A percentile compares a stretch with the other conserved stretches of the same genome.
These are phyloP conservation scores for Allium sativum DNA, from an alignment of 106 monocot species.

Conservation along the genomic window DNA sequence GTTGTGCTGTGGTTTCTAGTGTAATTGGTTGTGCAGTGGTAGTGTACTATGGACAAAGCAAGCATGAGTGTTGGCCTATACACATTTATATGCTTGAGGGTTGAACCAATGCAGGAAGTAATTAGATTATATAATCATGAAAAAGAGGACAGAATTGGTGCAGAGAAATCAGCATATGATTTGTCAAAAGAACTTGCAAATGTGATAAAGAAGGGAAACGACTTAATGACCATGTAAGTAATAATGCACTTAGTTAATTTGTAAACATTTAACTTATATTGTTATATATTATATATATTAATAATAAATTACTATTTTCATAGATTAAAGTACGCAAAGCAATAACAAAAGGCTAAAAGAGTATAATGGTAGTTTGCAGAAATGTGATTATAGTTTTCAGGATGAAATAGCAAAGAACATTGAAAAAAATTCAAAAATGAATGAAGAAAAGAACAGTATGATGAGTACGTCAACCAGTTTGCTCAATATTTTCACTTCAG, in stretches of 20 bases:
- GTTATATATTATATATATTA: too few species aligned
- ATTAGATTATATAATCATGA: conserved; percentile 40
- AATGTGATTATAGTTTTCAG: conserved; percentile 66
- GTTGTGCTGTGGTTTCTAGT: too few species aligned
- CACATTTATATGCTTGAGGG: too few species aligned
- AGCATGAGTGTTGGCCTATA: too few species aligned
- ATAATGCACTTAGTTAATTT: background rate
- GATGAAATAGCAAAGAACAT: conserved; percentile 31
- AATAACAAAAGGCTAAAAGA: conserved; percentile 56
- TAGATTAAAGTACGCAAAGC: conserved; percentile 61
- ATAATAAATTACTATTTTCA: too few species aligned
- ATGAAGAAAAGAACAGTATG: conserved; percentile 60
- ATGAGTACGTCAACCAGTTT: conserved; percentile 31
- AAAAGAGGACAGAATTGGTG: conserved; percentile 19
- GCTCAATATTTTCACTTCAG: conserved; percentile 27
- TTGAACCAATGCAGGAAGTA: conserved; percentile 25
- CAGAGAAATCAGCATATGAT: conserved; percentile 25
- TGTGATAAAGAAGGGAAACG: conserved; percentile 25
- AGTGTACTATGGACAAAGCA: too few species aligned
- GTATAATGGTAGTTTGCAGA: conserved; percentile 71
- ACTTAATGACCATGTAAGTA: conserved; percentile 48
- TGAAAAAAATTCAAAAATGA: conserved; percentile 39
- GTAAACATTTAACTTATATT: background rate
- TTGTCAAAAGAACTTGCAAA: conserved; percentile 39
- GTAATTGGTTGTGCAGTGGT: too few species aligned